A percentile compares a stretch with the other conserved stretches of the same genome.
phyloP scores from a whole-genome alignment of 2,329 filamentous ascomycete genomes.

The Aspergillus ruber region DNA sequence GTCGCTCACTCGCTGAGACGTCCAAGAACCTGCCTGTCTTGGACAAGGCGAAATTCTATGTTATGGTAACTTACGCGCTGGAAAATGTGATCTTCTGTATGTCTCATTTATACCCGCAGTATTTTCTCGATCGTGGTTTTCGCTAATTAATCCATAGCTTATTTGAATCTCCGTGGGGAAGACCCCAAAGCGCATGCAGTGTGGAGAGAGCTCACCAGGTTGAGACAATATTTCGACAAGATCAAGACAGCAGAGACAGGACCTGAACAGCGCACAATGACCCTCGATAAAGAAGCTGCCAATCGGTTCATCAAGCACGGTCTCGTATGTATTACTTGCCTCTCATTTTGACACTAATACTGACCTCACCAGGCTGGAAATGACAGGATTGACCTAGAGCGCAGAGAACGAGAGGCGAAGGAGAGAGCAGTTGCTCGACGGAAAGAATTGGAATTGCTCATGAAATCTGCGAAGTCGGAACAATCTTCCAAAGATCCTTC shows the following conservation, averaged over 20 bases:
- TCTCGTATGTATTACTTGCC: constrained; percentile 48
- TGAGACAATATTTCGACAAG: constrained; percentile 89
- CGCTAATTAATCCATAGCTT: constrained; percentile 45
- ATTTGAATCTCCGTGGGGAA: constrained; percentile 69
- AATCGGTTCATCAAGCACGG: constrained; percentile 76
- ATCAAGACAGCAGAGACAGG: constrained; percentile 70
- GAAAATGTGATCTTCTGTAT: constrained; percentile 84
- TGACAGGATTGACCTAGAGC: constrained; percentile 46
- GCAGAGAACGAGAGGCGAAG: constrained; percentile 45
- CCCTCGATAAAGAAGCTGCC: constrained; percentile 67
- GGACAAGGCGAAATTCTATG: constrained; percentile 89
- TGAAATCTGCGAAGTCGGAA: constrained; percentile 26
- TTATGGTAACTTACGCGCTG: constrained; percentile 80
- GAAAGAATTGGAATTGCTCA: constrained; percentile 40
- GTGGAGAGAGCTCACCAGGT: constrained; percentile 75
- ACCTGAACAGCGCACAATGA: constrained; percentile 52
- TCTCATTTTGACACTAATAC: constrained; percentile 4
- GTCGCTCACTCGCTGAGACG: constrained; percentile 56
- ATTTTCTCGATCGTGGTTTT: background rate
- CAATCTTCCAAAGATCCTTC: constrained; percentile 12
- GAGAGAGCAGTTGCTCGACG: constrained; percentile 46
- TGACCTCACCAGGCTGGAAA: constrained; percentile 38
- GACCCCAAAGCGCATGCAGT: constrained; percentile 80
- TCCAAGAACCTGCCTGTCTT: constrained; percentile 80
- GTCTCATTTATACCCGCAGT: constrained; percentile 17